A percentile compares a stretch with the other conserved stretches of the same genome.
These are phyloP conservation scores for Phaseolus lunatus DNA, from an alignment of 306 rosid species.

Conservation along the genomic window DNA sequence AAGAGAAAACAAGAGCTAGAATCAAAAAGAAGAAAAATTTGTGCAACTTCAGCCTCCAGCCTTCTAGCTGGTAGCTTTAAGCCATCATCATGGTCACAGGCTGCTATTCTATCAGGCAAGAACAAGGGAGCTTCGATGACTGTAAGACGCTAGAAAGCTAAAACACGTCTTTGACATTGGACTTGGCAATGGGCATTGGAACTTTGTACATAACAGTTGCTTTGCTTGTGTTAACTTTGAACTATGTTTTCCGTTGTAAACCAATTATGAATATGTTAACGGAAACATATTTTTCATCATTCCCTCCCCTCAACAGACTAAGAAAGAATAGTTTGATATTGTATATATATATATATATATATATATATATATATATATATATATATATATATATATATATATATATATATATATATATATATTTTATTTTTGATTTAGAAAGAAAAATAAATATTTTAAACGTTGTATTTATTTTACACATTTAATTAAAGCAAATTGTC, in stretches of 20 bases:
- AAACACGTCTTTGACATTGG: neutral
- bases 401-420: too few species aligned
- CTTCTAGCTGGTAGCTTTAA: conserved; percentile 64
- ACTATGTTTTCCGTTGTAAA: neutral
- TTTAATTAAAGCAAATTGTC: too few species aligned
- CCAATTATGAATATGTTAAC: neutral
- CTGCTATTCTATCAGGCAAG: conserved; percentile 47
- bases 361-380: too few species aligned
- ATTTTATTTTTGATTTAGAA: too few species aligned
- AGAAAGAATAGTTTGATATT: neutral
- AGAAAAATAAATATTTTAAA: too few species aligned
- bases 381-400: too few species aligned
- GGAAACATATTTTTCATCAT: neutral
- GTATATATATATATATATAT: too few species aligned
- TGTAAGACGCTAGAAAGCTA: conserved; percentile 47
- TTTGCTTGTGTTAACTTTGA: neutral
- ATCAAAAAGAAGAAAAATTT: conserved; percentile 80
- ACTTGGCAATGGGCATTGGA: neutral
- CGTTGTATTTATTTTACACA: too few species aligned
- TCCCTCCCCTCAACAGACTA: neutral
- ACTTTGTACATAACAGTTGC: conserved; percentile 31
- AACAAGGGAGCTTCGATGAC: conserved; percentile 46
- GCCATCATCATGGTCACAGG: conserved; percentile 76
- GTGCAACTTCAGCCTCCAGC: conserved; percentile 71
- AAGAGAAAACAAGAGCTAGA: conserved; percentile 68